These are phyloP conservation scores for Lumnitzera racemosa DNA, from an alignment of 345 rosid genomes.

Conservation along the genomic window DNA sequence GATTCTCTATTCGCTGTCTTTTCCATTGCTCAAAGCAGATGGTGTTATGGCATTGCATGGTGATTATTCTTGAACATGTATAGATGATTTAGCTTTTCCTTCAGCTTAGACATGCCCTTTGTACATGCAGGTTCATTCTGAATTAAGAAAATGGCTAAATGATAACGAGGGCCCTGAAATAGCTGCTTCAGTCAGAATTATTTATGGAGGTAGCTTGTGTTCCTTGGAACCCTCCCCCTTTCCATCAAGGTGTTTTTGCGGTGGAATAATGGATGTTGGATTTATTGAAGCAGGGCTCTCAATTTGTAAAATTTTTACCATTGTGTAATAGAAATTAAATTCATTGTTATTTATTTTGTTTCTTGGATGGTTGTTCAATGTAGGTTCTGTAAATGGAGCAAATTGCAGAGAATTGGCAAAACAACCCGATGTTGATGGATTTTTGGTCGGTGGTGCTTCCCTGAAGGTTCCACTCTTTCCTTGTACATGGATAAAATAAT, in stretches of 20 bases:
- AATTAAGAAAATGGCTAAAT: slow-evolving; percentile 62
- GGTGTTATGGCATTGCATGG: neutral
- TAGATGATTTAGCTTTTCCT: slow-evolving; percentile 3
- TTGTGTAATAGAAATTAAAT: neutral
- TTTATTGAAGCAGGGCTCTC: no score
- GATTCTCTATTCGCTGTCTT: no score
- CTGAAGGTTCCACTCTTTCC: slow-evolving; percentile 33
- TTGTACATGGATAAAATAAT: neutral
- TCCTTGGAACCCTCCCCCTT: neutral
- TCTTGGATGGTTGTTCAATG: neutral
- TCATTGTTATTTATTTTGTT: slow-evolving; percentile 1
- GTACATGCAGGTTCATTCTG: slow-evolving; percentile 40
- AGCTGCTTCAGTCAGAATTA: slow-evolving; percentile 55
- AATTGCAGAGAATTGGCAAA: slow-evolving; percentile 60
- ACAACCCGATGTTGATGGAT: slow-evolving; percentile 64
- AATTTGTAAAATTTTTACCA: neutral
- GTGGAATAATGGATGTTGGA: no score
- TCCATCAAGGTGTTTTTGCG: no score
- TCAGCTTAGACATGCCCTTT: neutral
- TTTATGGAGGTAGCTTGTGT: slow-evolving; percentile 54
- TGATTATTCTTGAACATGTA: neutral
- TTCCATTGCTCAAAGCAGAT: no score
- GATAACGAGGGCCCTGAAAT: slow-evolving; percentile 48
- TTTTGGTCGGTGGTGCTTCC: slow-evolving; percentile 82
- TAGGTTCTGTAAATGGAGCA: slow-evolving; percentile 62